Evolutionary conservation across 2,329 filamentous ascomycete species (phyloP), one percentile per base, ranked within the genome.

Genomic region (Microcera coccophila): DNA sequence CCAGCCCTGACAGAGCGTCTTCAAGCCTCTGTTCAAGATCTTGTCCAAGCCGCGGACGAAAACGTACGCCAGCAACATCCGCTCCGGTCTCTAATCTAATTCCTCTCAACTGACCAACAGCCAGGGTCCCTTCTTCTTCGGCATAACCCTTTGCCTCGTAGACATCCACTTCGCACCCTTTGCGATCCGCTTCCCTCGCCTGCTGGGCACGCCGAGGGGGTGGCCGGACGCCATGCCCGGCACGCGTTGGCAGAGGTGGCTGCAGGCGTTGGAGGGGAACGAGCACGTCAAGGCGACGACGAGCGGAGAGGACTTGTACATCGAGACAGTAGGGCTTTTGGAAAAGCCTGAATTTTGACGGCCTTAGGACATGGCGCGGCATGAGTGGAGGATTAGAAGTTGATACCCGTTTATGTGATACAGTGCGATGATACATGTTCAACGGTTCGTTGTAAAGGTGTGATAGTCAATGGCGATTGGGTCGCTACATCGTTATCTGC

Each of bases 131-230:
- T 89, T 85, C 62, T 90, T 90, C 60, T 73, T 75, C 14, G 72
- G 72, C 2, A 44, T 57, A n/a, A 61, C 64, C 7, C 53, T 75
- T n/a, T 69, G 66, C 75, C 52, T 88, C 42, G 86, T 90, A 1
- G 85, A 90, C 52, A 73, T 89, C 14, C 82, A 89, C 57, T 75
- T 89, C 35, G 85, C 85, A 1, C 87, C 87, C 0, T 90, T 87
- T 74, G 75, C 87, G 12, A 60, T 90, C 15, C 75, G 87, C 1
- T 67, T 90, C 46, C 72, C 76, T n/a, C 76, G 79, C 2, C 78
- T 89, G 15, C 66, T 87, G 24, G 73, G 77, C 38, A 78, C 80
- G 14, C 82, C 84, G 50, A 71, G 82, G 16, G 78, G 76, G 17
- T 89, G 84, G 82, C 75, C 78, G 1, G 77, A 81, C 18, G 76